phyloP scores from a whole-genome alignment of 331 rosid genomes.

The Rosa hybrid region DNA sequence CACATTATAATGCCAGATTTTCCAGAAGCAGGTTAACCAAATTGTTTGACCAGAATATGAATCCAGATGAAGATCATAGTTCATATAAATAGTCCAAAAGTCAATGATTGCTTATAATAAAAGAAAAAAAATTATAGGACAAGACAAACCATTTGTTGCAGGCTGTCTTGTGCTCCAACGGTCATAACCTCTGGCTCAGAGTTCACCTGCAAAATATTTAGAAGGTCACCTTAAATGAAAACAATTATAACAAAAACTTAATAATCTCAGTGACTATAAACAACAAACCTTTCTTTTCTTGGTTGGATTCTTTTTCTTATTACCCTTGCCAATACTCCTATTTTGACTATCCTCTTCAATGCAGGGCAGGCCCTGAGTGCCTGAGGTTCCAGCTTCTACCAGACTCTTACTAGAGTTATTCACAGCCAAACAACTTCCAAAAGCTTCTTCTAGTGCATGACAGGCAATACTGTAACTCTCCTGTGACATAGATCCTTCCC shows the following conservation, averaged over 20 bases:
- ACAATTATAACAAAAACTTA: slow-evolving; percentile 4
- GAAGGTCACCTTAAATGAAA: slow-evolving; percentile 27
- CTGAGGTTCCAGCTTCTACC: slow-evolving; percentile 68
- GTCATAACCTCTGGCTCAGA: slow-evolving; percentile 71
- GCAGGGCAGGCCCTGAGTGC: slow-evolving; percentile 64
- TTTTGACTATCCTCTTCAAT: slow-evolving; percentile 80
- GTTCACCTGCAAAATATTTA: slow-evolving; percentile 61
- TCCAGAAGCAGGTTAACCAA: neutral
- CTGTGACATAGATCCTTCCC: slow-evolving; percentile 85
- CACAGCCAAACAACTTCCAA: slow-evolving; percentile 55
- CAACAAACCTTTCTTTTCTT: slow-evolving; percentile 88
- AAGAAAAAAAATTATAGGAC: slow-evolving; percentile 17
- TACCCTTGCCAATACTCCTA: slow-evolving; percentile 72
- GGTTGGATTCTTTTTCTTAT: slow-evolving; percentile 79
- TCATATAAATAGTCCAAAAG: slow-evolving; percentile 9
- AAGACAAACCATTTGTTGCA: slow-evolving; percentile 94
- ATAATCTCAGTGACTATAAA: slow-evolving; percentile 20
- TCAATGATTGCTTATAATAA: neutral
- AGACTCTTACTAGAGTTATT: slow-evolving; percentile 66
- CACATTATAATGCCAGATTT: slow-evolving; percentile 2
- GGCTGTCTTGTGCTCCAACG: slow-evolving; percentile 79
- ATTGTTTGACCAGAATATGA: neutral
- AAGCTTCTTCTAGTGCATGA: slow-evolving; percentile 71
- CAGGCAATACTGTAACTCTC: slow-evolving; percentile 76
- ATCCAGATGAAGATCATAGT: slow-evolving; percentile 2